phyloP scores from a whole-genome alignment of 768 basidiomycete genomes.

The Termitomyces sp. region DNA sequence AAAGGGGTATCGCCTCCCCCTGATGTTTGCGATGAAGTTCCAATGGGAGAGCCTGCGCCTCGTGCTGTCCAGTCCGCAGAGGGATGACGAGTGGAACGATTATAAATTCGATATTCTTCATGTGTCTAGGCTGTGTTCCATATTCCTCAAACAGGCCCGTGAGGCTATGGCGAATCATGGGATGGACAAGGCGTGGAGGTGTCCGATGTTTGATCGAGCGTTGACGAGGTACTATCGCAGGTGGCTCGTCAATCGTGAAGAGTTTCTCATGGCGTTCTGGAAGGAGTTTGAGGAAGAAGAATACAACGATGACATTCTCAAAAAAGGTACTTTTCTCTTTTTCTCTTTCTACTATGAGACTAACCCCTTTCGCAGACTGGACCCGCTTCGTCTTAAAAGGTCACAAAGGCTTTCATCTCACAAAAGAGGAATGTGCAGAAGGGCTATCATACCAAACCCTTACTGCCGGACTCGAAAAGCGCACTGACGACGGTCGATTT shows the following conservation, averaged over 20 bases:
- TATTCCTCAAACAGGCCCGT: constrained; percentile 28
- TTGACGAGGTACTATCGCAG: constrained; percentile 34
- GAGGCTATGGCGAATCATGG: constrained; percentile 20
- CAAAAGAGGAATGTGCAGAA: constrained; percentile 23
- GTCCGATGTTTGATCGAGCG: constrained; percentile 35
- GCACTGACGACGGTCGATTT: background rate
- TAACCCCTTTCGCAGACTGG: constrained; percentile 26
- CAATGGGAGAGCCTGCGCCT: constrained; percentile 37
- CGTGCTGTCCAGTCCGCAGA: constrained; percentile 28
- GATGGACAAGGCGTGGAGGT: constrained; percentile 33
- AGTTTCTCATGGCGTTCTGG: constrained; percentile 32
- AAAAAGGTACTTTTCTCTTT: constrained; percentile 19
- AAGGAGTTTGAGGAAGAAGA: constrained; percentile 38
- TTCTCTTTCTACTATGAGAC: background rate
- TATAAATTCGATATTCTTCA: constrained; percentile 39
- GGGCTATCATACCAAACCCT: background rate
- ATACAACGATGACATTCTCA: constrained; percentile 31
- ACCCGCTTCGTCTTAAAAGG: constrained; percentile 29
- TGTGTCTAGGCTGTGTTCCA: constrained; percentile 30
- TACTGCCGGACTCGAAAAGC: background rate
- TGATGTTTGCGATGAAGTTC: constrained; percentile 41
- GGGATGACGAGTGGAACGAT: constrained; percentile 33
- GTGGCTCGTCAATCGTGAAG: constrained; percentile 36
- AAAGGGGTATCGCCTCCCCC: constrained; percentile 34
- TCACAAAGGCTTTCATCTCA: constrained; percentile 35